These are phyloP conservation scores for Oldenlandia corymbosa DNA, from an alignment of 257 asterid genomes.

Conservation along the genomic window DNA sequence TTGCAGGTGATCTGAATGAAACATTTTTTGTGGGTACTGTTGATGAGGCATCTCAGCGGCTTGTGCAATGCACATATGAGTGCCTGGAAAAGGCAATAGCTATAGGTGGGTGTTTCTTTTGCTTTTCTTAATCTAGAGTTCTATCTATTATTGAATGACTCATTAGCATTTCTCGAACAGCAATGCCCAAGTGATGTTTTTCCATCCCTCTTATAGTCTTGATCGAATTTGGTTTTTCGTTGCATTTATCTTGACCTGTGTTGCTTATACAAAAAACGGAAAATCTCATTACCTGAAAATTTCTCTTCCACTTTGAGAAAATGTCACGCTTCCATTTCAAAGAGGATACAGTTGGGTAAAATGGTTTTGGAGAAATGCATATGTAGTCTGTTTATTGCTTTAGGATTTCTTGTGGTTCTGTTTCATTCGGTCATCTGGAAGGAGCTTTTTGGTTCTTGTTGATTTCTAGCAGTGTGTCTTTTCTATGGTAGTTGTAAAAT, in stretches of 20 bases:
- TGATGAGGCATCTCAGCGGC: slow-evolving; percentile 72
- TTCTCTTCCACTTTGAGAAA: background rate
- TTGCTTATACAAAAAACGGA: no score
- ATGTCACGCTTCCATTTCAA: no score
- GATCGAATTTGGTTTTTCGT: no score
- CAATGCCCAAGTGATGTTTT: background rate
- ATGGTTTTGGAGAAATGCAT: background rate
- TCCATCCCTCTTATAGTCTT: background rate
- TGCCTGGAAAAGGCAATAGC: slow-evolving; percentile 95
- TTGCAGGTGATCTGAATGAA: slow-evolving; percentile 89
- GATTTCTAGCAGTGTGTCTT: background rate
- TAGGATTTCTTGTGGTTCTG: background rate
- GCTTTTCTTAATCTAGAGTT: background rate
- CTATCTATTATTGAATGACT: background rate
- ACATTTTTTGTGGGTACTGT: slow-evolving; percentile 94
- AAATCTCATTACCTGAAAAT: background rate
- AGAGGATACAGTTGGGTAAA: background rate
- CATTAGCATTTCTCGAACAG: background rate
- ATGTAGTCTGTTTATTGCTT: background rate
- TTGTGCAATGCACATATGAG: slow-evolving; percentile 90
- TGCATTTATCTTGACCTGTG: no score
- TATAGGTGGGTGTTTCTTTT: slow-evolving; percentile 43
- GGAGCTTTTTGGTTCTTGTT: background rate
- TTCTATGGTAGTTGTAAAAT: background rate
- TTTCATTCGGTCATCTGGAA: background rate